Conservation (phyloP, 2,329 filamentous ascomycete species). For the Fusarium buharicum region DNA sequence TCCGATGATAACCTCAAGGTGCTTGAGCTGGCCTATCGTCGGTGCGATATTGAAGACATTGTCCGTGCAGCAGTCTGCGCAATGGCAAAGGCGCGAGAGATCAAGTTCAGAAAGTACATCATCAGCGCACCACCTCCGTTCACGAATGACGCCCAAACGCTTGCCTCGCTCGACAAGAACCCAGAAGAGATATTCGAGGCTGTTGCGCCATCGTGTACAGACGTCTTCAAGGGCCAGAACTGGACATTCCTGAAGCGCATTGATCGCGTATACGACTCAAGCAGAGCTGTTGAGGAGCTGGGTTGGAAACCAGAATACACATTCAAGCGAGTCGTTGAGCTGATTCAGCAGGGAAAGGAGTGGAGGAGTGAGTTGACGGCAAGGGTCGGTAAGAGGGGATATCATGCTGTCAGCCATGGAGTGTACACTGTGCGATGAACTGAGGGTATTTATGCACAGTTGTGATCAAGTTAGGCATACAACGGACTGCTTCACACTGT, state of each 20-base stretch:
- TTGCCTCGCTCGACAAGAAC: conserved; percentile 49
- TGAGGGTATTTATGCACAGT: too few species aligned
- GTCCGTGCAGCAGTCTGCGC: conserved; percentile 55
- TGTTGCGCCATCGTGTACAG: conserved; percentile 43
- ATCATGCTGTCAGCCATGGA: conserved; percentile 56
- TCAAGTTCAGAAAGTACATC: conserved; percentile 56
- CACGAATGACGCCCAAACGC: conserved; percentile 42
- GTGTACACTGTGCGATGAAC: conserved; percentile 54
- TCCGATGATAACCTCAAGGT: conserved; percentile 59
- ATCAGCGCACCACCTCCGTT: conserved; percentile 58
- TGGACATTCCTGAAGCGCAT: conserved; percentile 54
- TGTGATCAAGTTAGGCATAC: not conserved
- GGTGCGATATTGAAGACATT: conserved; percentile 57
- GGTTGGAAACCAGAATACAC: conserved; percentile 57
- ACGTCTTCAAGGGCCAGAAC: conserved; percentile 47
- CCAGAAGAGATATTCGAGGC: conserved; percentile 48
- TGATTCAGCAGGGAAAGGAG: conserved; percentile 49
- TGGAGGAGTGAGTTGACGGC: conserved; percentile 54
- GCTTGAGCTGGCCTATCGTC: conserved; percentile 58
- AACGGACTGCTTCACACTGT: not conserved
- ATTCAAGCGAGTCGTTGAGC: conserved; percentile 51
- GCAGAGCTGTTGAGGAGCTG: conserved; percentile 54
- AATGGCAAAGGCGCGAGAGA: conserved; percentile 48
- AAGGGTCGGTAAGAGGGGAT: conserved; percentile 57
- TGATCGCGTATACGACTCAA: conserved; percentile 59